Conservation (phyloP, 495 filamentous ascomycete genomes). For the Penicillium diatomitis region DNA sequence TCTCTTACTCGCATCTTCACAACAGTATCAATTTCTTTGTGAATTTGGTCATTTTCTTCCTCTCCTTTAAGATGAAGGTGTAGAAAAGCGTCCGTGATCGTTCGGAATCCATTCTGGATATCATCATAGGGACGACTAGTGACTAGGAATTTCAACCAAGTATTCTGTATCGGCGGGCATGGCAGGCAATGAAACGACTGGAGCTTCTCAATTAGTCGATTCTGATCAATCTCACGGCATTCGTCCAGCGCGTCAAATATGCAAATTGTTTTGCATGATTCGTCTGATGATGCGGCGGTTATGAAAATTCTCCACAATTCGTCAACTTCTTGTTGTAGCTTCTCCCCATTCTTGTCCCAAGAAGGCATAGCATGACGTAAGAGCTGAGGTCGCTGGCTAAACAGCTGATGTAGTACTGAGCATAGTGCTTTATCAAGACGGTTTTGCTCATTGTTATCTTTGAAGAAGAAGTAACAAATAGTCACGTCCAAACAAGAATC, state of each 20-base stretch:
- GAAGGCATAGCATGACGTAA: slow-evolving; percentile 17
- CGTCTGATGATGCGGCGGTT: slow-evolving; percentile 8
- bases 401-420: slow-evolving; percentile 34
- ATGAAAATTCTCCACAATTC: slow-evolving; percentile 26
- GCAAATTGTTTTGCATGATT: slow-evolving; percentile 18
- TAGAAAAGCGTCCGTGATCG: slow-evolving; percentile 9
- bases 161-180: neutral
- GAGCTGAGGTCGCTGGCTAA: slow-evolving; percentile 17
- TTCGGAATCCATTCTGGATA: slow-evolving; percentile 21
- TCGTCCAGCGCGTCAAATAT: slow-evolving; percentile 37
- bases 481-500: slow-evolving; percentile 1
- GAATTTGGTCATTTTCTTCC: slow-evolving; percentile 23
- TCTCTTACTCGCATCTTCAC: slow-evolving; percentile 19
- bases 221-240: slow-evolving; percentile 15
- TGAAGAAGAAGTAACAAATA: slow-evolving; percentile 41
- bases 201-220: slow-evolving; percentile 17
- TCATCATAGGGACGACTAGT: slow-evolving; percentile 37
- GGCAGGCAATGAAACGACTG: neutral
- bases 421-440: slow-evolving; percentile 22
- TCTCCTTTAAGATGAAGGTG: slow-evolving; percentile 29
- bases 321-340: slow-evolving; percentile 13
- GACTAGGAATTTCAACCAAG: slow-evolving; percentile 29
- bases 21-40: slow-evolving; percentile 29
- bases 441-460: slow-evolving; percentile 31
- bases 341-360: slow-evolving; percentile 18